Evolutionary conservation across 306 rosid species (phyloP).

Genomic region (Carpinus fangiana): DNA sequence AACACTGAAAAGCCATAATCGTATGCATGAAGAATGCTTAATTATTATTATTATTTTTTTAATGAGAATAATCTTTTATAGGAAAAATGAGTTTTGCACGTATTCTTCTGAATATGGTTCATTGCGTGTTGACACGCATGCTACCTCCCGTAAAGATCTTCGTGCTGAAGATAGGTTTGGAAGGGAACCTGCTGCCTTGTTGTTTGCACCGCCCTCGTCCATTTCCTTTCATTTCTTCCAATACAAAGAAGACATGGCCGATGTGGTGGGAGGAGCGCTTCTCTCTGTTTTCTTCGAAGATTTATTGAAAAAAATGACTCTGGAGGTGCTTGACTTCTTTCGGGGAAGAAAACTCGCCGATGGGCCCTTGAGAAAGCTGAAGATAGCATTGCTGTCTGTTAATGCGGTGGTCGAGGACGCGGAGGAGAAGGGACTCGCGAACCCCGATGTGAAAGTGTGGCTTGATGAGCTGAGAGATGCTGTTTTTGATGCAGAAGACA

Average conservation of each 20-base stretch:
- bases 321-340: neutral
- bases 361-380: conserved; percentile 3
- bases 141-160: no score
- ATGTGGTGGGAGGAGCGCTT: conserved; percentile 4
- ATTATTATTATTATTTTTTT: no score
- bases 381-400: neutral
- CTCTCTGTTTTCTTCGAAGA: conserved; percentile 30
- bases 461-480: conserved; percentile 15
- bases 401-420: conserved; percentile 22
- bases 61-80: no score
- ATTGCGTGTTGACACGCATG: no score
- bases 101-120: no score
- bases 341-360: neutral
- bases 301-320: conserved; percentile 24
- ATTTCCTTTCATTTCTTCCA: no score
- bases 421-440: conserved; percentile 18
- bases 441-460: conserved; percentile 7
- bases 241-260: neutral
- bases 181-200: no score
- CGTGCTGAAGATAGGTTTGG: no score
- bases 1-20: no score
- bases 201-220: no score
- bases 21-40: no score
- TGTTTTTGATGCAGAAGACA: neutral
- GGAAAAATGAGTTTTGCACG: no score